Evolutionary conservation across 2,329 filamentous ascomycete genomes (phyloP).

Genomic region (Cladosporium sp.): DNA sequence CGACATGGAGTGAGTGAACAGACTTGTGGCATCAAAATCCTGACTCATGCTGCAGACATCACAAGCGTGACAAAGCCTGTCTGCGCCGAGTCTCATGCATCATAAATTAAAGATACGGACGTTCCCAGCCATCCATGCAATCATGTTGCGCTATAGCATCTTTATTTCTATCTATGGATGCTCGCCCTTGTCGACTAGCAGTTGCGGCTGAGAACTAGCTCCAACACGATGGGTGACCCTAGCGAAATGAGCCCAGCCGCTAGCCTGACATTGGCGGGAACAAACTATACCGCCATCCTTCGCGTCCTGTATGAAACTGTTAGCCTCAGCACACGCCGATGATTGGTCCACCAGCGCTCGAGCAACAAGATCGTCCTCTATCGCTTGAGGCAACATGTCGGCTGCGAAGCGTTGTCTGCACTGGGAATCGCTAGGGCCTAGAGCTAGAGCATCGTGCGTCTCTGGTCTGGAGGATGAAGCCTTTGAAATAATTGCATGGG

Average conservation of each 20-base stretch:
- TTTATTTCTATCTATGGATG: not conserved
- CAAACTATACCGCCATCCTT: not conserved
- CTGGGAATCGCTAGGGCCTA: not conserved
- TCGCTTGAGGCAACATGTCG: not conserved
- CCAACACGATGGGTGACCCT: not conserved
- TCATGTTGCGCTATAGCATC: not conserved
- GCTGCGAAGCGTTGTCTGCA: not conserved
- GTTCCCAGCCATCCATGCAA: too few species aligned
- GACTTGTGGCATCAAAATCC: too few species aligned
- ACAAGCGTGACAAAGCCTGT: too few species aligned
- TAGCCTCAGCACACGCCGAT: not conserved
- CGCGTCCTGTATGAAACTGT: not conserved
- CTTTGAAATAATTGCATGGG: slow-evolving; percentile 1
- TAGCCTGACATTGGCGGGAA: not conserved
- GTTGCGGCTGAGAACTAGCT: too few species aligned
- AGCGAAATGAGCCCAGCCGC: not conserved
- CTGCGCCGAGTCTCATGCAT: too few species aligned
- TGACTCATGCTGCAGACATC: too few species aligned
- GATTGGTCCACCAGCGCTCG: not conserved
- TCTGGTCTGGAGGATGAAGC: not conserved
- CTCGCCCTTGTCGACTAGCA: not conserved
- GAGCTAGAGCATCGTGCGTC: not conserved
- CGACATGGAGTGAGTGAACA: too few species aligned
- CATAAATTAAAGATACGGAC: too few species aligned
- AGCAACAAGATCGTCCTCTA: not conserved